Evolutionary conservation across 1,139 yeast species (phyloP).

Genomic region (Barnettozyma hawaiiensis): DNA sequence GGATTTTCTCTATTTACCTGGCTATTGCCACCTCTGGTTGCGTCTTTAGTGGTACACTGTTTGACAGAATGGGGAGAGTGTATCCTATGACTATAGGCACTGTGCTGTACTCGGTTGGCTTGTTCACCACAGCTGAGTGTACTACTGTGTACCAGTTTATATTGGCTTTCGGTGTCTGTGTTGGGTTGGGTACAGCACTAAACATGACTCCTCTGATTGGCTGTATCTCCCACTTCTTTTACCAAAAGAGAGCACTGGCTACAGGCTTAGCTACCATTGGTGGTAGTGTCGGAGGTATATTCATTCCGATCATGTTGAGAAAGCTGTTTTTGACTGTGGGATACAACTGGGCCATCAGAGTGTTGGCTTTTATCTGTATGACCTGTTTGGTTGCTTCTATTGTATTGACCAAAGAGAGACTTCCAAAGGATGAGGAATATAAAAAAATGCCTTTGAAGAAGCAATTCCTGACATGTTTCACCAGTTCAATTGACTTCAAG

Average conservation of each 20-base stretch:
- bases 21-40: conserved; percentile 55
- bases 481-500: conserved; percentile 27
- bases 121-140: conserved; percentile 48
- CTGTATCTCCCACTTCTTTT: conserved; percentile 56
- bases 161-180: conserved; percentile 44
- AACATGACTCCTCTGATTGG: conserved; percentile 54
- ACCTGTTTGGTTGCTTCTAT: conserved; percentile 37
- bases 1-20: conserved; percentile 65
- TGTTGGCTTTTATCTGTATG: conserved; percentile 44
- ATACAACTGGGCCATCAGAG: conserved; percentile 57
- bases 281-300: conserved; percentile 58
- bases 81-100: conserved; percentile 42
- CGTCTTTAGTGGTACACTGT: conserved; percentile 50
- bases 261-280: conserved; percentile 57
- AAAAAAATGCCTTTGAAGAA: conserved; percentile 15
- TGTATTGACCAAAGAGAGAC: conserved; percentile 44
- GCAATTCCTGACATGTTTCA: conserved; percentile 22
- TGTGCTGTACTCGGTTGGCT: conserved; percentile 39
- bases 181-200: conserved; percentile 53
- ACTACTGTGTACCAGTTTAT: conserved; percentile 48
- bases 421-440: conserved; percentile 26
- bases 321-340: conserved; percentile 48
- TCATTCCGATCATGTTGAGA: conserved; percentile 55
- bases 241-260: conserved; percentile 46
- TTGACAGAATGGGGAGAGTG: conserved; percentile 45